A percentile compares a stretch with the other conserved stretches of the same genome.
Evolutionary conservation across 2,329 filamentous ascomycete genomes (phyloP).

Genomic region (Trichophyton simii): DNA sequence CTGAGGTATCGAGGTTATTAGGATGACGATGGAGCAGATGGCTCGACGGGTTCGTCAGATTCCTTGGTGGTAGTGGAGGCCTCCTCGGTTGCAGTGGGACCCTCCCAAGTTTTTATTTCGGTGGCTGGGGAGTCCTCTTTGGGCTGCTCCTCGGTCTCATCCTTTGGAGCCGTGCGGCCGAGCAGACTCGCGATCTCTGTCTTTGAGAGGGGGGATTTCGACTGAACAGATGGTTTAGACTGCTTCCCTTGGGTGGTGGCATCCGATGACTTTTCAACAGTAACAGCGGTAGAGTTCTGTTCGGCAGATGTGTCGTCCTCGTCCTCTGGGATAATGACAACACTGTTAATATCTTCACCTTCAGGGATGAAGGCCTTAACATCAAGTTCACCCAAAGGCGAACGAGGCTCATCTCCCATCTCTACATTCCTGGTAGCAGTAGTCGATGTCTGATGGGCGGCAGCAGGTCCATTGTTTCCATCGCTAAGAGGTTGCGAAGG

Average conservation of each 20-base stretch:
- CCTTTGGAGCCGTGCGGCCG: conserved; percentile 17
- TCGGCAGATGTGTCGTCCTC: background rate
- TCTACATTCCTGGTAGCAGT: conserved; percentile 33
- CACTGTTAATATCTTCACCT: conserved; percentile 34
- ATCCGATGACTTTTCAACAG: background rate
- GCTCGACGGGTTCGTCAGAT: background rate
- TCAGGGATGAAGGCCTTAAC: conserved; percentile 55
- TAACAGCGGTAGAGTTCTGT: background rate
- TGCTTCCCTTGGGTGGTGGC: background rate
- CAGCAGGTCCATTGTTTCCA: conserved; percentile 42
- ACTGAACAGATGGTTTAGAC: background rate
- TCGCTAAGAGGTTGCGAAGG: conserved; percentile 35
- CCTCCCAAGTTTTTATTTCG: conserved; percentile 58
- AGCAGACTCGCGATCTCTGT: conserved; percentile 10
- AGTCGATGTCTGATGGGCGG: conserved; percentile 37
- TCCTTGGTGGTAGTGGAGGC: conserved; percentile 9
- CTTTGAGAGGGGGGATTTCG: conserved; percentile 7
- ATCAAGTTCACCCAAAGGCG: conserved; percentile 55
- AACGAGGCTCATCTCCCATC: conserved; percentile 52
- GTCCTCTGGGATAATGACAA: conserved; percentile 5
- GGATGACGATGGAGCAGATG: background rate
- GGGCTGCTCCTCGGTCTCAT: conserved; percentile 16
- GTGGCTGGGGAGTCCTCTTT: conserved; percentile 33
- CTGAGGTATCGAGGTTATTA: background rate
- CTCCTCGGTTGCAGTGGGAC: conserved; percentile 50